Base-by-base conservation (phyloP, 495 filamentous ascomycete species). In the Podospora comata region DNA sequence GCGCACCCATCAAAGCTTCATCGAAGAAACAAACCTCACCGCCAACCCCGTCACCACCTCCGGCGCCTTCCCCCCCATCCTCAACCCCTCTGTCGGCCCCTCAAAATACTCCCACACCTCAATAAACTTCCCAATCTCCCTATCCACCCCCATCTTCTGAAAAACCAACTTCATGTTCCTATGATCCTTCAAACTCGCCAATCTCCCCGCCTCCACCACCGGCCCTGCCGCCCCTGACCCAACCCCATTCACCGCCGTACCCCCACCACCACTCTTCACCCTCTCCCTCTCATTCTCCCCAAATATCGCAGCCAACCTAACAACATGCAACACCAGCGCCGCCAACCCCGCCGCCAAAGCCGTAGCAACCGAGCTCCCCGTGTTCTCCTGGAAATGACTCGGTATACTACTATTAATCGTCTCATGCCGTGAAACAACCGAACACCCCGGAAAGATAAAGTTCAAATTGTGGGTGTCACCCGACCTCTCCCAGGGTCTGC, bases 291-390 rank as follows among this genome's bases (percentile, higher is more conserved):
- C 39, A 16, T 13, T 6, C 15, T 48, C 39, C 7, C 39, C 15
- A 48, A 48, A 11, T 2, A 69, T 61, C 16, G 57, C 59, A 27
- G 48, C 68, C 5, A 70, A 32, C 20, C 65, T 26, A 23, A 67
- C 65, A 62, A 60, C 64, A 11, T 65, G 20, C 16, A 71, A 4
- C n/a, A 71, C 62, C 4, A 71, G 62, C 18, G 69, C 69, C 1
- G 65, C 65, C 18, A 68, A 65, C 3, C 69, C 69, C 5, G 69
- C 65, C 15, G 65, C 69, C 18, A 71, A 55, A 20, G 62, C 69
- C 1, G 69, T 71, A 5, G 69, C 69, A 7, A 71, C 65, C n/a
- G 61, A 68, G 7, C 61, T 67, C 3, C 69, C 69, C 65, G 69
- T 71, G 9, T 67, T 63, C 15, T 53, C 54, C 4, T 66, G 58